Evolutionary conservation across 2,329 filamentous ascomycete species (phyloP).

Genomic region (Sclerotinia sclerotiorum): DNA sequence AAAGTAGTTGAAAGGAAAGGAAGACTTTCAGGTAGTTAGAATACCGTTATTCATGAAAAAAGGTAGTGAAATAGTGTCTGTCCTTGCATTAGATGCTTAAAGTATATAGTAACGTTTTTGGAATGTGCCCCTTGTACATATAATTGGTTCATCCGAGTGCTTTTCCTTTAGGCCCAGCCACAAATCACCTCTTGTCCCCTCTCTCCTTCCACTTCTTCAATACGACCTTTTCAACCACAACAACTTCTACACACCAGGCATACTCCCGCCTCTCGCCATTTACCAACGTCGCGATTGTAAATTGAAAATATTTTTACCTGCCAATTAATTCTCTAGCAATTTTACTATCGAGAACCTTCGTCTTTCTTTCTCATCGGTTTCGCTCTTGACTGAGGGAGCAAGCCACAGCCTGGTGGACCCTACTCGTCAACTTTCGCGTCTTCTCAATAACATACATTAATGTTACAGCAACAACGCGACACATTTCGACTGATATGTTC

Average conservation of each 20-base stretch:
- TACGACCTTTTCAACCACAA: constrained; percentile 3
- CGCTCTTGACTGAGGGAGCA: constrained; percentile 13
- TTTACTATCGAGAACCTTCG: not conserved
- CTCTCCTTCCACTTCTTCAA: constrained; percentile 14
- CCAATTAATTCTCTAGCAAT: not conserved
- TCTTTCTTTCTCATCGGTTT: constrained; percentile 1
- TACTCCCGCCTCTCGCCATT: not conserved
- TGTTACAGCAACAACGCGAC: constrained; percentile 24
- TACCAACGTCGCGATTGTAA: constrained; percentile 4
- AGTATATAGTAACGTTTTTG: constrained; percentile 6
- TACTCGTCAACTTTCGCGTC: constrained; percentile 21
- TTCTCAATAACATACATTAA: constrained; percentile 21
- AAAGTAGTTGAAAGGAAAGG: not conserved
- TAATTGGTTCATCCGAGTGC: constrained; percentile 11
- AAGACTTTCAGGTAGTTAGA: not conserved
- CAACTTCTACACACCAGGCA: not conserved
- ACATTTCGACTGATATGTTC: constrained; percentile 28
- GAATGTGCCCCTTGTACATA: constrained; percentile 19
- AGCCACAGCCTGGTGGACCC: constrained; percentile 22
- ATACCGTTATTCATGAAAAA: not conserved
- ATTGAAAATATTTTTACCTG: not conserved
- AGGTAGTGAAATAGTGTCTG: not conserved
- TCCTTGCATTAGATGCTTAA: constrained; percentile 9
- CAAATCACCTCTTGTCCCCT: constrained; percentile 14
- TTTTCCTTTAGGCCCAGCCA: constrained; percentile 19